phyloP scores from a whole-genome alignment of 202 grass and related monocot species.

The Bolboschoenoplectus hybrid region DNA sequence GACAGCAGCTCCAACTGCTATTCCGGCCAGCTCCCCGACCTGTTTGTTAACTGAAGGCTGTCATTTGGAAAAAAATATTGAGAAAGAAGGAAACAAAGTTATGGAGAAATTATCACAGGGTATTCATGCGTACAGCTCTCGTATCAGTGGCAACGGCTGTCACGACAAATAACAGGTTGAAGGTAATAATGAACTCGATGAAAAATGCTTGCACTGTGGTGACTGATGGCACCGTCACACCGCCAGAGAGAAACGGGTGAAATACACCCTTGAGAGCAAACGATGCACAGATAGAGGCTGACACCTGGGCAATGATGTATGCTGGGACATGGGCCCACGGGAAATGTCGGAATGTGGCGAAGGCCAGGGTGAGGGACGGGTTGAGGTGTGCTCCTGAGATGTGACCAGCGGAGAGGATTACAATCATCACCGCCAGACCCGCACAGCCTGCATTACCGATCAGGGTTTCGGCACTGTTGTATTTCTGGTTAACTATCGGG shows the following conservation, averaged over 20 bases:
- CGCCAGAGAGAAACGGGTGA: constrained; percentile 89
- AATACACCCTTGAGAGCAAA: constrained; percentile 91
- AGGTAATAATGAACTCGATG: constrained; percentile 90
- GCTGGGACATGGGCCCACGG: constrained; percentile 87
- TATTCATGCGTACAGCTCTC: constrained; percentile 47
- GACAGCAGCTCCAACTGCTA: constrained; percentile 71
- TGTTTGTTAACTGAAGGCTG: constrained; percentile 37
- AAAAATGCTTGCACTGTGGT: constrained; percentile 80
- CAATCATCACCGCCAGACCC: constrained; percentile 69
- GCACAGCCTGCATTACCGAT: constrained; percentile 88
- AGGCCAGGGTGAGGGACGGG: constrained; percentile 88
- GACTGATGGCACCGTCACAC: constrained; percentile 77
- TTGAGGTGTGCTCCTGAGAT: constrained; percentile 92
- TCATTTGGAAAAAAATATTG: not conserved
- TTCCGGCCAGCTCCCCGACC: constrained; percentile 81
- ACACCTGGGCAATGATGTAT: constrained; percentile 71
- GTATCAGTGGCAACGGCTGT: constrained; percentile 90
- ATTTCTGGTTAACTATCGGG: constrained; percentile 96
- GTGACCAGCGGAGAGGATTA: constrained; percentile 94
- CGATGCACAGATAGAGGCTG: constrained; percentile 72
- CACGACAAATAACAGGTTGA: constrained; percentile 91
- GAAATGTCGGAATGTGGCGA: constrained; percentile 84
- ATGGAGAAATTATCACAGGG: not conserved
- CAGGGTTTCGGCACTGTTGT: constrained; percentile 70
- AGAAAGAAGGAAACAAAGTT: not conserved